These are phyloP conservation scores for Mycena chlorophos DNA, from an alignment of 768 basidiomycete species.

Conservation along the genomic window DNA sequence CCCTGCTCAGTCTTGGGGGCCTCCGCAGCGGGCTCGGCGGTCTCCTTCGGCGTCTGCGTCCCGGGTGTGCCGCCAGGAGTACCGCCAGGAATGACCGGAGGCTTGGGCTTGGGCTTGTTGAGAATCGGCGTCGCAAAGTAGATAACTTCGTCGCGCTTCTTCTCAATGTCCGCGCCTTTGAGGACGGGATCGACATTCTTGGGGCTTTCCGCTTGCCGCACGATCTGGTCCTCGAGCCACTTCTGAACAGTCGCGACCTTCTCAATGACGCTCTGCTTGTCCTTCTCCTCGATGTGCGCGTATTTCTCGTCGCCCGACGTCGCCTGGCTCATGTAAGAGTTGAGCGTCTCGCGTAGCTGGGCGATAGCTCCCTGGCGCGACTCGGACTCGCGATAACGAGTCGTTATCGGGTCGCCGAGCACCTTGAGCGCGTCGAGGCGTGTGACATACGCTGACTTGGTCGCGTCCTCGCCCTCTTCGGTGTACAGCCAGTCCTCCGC, in stretches of 20 bases:
- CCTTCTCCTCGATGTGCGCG: constrained; percentile 87
- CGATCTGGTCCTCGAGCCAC: constrained; percentile 94
- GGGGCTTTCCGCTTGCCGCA: constrained; percentile 80
- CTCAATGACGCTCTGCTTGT: constrained; percentile 84
- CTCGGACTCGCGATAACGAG: constrained; percentile 82
- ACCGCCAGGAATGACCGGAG: constrained; percentile 46
- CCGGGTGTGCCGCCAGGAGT: constrained; percentile 68
- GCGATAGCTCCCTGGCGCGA: constrained; percentile 73
- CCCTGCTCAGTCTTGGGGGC: constrained; percentile 36
- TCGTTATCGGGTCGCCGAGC: constrained; percentile 83
- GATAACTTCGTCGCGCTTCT: constrained; percentile 90
- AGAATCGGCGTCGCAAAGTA: constrained; percentile 90
- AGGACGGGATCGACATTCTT: constrained; percentile 89
- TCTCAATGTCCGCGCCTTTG: constrained; percentile 76
- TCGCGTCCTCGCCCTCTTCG: constrained; percentile 94
- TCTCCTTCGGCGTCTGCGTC: constrained; percentile 70
- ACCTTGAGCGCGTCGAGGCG: constrained; percentile 82
- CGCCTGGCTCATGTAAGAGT: constrained; percentile 82
- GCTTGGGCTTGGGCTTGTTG: constrained; percentile 90
- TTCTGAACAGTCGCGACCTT: constrained; percentile 87
- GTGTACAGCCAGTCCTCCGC: constrained; percentile 98
- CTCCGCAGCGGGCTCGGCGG: constrained; percentile 47
- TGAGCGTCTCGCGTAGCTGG: constrained; percentile 83
- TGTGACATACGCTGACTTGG: constrained; percentile 89
- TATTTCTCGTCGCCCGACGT: constrained; percentile 83